Percentiles rank a stretch among this genome's conserved stretches.
Conservation (phyloP, 495 filamentous ascomycete genomes). For the Penicillium subrubescens region DNA sequence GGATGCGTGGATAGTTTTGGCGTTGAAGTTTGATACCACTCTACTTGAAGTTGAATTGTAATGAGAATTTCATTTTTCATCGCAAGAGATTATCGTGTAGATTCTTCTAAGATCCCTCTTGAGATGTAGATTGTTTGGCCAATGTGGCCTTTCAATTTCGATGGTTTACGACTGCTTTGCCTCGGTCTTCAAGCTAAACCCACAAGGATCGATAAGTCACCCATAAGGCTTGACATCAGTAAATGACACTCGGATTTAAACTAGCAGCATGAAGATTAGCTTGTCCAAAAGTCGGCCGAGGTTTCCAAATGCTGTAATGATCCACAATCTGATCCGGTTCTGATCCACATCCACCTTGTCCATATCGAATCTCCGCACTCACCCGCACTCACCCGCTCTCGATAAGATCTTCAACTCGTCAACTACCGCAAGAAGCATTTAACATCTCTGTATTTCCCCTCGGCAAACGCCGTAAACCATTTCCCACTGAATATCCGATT, state of each 20-base stretch:
- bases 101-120: too few relatives aligned
- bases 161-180: neutral
- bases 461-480: constrained; percentile 21
- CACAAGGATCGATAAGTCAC: neutral
- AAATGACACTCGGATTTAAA: neutral
- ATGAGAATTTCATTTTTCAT: too few relatives aligned
- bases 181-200: neutral
- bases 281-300: neutral
- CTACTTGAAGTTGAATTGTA: neutral
- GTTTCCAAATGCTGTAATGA: neutral
- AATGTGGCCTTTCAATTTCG: neutral
- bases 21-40: constrained; percentile 5
- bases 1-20: neutral
- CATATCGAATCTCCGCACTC: constrained; percentile 25
- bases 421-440: neutral
- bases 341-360: neutral
- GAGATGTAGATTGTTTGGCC: too few relatives aligned
- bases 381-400: constrained; percentile 25
- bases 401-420: constrained; percentile 4
- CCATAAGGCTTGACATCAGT: neutral
- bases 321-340: neutral
- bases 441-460: neutral
- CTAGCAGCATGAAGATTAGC: neutral
- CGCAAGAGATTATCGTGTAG: too few relatives aligned
- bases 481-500: neutral